Base-by-base conservation (phyloP, 805 yeast genomes). In the Metschnikowia similis region DNA sequence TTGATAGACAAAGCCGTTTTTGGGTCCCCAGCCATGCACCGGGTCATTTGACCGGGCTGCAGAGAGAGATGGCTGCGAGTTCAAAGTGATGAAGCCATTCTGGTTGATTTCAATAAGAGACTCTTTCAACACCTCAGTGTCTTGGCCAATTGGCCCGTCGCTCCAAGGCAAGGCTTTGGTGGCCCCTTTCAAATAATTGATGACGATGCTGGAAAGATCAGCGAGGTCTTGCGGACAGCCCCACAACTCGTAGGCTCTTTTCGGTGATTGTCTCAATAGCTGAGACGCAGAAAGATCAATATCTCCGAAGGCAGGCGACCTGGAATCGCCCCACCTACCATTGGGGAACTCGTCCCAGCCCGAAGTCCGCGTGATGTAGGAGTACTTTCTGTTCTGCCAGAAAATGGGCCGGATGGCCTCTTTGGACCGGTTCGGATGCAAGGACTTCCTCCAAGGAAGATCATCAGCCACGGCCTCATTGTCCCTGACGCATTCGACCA, bases 261-360 rank as follows among this genome's bases (percentile, higher is more conserved):
- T 83, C 4, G 89, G 84, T 2, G 91, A 81, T 66, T 89, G 96
- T 67, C 96, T 81, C 59, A 91, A 80, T 62, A 90, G 74, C 27
- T 85, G 83, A 34, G 89, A 81, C 17, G 92, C 94, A 58, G 84
- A 84, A 47, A 87, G 76, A 65, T 89, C 96, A 50, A 90, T 77
- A 56, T 88, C 95, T 61, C 96, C 96, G 70, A 87, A 91, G 1
- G 98, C 98, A 4, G 99, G 99, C 39, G 98, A 94, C 52, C 96
- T 77, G 3, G 97, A 88, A 66, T 94, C 97, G 61, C 99, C 99
- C 91, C 97, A 94, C 72, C 99, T 79, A 53, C 99, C 99, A 67
- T 92, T 94, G 46, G 99, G 99, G 64, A 92, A 94, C 67, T 94
- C 99, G 70, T 94, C 99, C 90, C 99, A 94, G 50, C 86, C 85